phyloP scores from a whole-genome alignment of 148 eudicot species.

The Chenopodium suecicum region DNA sequence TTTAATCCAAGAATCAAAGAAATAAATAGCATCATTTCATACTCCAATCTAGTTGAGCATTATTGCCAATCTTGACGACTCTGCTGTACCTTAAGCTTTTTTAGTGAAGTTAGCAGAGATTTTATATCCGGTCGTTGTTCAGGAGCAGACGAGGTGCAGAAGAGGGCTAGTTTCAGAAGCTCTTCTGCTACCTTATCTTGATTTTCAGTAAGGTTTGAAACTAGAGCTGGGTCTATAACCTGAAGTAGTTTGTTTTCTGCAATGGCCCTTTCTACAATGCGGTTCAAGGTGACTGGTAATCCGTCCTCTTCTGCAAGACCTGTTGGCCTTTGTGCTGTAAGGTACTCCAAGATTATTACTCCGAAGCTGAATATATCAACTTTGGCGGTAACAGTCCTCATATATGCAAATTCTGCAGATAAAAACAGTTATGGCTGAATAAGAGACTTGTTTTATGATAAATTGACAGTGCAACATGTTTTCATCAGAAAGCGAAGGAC shows the following conservation, averaged over 20 bases:
- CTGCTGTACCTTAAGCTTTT: no score
- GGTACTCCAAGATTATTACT: slow-evolving; percentile 62
- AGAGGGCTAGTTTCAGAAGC: slow-evolving; percentile 66
- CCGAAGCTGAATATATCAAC: slow-evolving; percentile 95
- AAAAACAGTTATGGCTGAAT: not conserved
- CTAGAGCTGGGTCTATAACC: slow-evolving; percentile 55
- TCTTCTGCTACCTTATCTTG: slow-evolving; percentile 41
- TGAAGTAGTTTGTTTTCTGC: slow-evolving; percentile 32
- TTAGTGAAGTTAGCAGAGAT: no score
- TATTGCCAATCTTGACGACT: no score
- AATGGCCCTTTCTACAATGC: slow-evolving; percentile 50
- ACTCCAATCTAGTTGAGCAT: no score
- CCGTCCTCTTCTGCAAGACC: slow-evolving; percentile 51
- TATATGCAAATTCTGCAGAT: slow-evolving; percentile 74
- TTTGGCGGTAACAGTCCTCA: slow-evolving; percentile 77
- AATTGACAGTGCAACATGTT: no score
- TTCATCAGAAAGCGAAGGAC: no score
- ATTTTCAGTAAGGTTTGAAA: slow-evolving; percentile 35
- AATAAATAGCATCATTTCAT: no score
- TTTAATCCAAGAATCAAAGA: no score
- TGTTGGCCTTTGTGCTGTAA: slow-evolving; percentile 74
- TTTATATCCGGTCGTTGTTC: slow-evolving; percentile 43
- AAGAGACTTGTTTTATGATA: no score
- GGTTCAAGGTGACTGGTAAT: slow-evolving; percentile 56
- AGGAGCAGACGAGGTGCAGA: slow-evolving; percentile 61